Evolutionary conservation across 306 rosid genomes (phyloP), one percentile per base, ranked within the genome.

Genomic region (Glycine latifolia): DNA sequence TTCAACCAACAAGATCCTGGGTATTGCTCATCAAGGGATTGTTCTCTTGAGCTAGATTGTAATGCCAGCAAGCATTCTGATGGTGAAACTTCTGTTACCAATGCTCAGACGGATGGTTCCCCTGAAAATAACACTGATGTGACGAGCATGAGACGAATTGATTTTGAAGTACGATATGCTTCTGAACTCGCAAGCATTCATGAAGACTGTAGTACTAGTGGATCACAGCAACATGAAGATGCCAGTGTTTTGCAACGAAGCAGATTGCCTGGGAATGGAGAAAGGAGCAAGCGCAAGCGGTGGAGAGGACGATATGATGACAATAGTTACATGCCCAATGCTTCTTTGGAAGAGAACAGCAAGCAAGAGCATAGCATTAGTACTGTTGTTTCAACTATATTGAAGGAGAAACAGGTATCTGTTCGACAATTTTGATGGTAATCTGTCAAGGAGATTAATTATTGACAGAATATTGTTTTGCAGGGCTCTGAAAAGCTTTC

Each of bases 181-280:
- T 85, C 83, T 56, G 99, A 89, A 79, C 86, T 86, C 56, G 72
- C 88, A 33, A 84, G 84, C 86, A 89, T 81, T 81, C 89, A 87
- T 48, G 98, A 91, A 80, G 98, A 93, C 79, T 96, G 99, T 86
- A 96, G 98, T 91, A 96, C 98, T 83, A 96, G 99, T 71, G 94
- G 97, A 43, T 88, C 91, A 10, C 91, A 81, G 73, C 96, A 83
- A 71, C 83, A 69, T 55, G 94, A 89, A 73, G 90, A 89, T 82
- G 77, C 85, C 35, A 90, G 86, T 84, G 82, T 75, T 71, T 79
- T 84, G 83, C 96, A 85, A 76, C 88, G 84, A 83, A 85, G 87
- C 77, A 95, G 91, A 83, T 77, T 83, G 74, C 79, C 74, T 67
- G 90, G 86, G 78, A 89, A 82, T 81, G 92, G 92, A 68, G 98